Evolutionary conservation across 108 stramenopile genomes (phyloP), one percentile per base, ranked within the genome.

Genomic region (Aurantiochytrium sp.): DNA sequence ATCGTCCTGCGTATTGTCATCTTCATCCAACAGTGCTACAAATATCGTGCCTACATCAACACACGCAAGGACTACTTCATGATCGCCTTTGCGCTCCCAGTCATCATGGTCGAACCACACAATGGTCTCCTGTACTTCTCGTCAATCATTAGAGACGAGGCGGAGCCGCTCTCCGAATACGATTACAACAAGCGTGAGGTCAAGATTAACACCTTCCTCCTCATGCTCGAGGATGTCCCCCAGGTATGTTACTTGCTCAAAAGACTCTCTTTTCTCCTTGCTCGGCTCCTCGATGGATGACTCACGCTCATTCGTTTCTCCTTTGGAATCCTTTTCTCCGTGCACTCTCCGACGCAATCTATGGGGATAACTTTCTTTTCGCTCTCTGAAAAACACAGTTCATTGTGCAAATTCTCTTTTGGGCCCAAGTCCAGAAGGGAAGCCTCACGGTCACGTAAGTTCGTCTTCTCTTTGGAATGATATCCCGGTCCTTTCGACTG

Each of bases 391-490:
- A 23, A 19, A n/a, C 21, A 18, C 76, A 83, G 76, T 83, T 83
- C 51, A 83, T 83, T 23, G n/a, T 83, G 8, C 76, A 83, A 53
- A 53, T 83, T 45, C 45, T 83, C 76, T 83, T 83, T 83, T 47
- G 76, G 45, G 45, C 28, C 25, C 12, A 83, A 8, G 76, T 83
- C 2, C 0, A 47, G 49, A 47, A 83, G 49, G 76, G 76, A 12
- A 28, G 49, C n/a, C 51, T 83, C 49, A 83, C 76, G 1, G 76
- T 83, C 18, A 53, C 76, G 45, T 69, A 69, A 8, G 64, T 69
- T 42, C 4, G 35, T 35, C 35, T 69, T 8, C 64, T 28, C 25
- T 69, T 12, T 1, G 3, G 55, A 8, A 57, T 8, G 14, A 8
- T 4, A 18, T 42, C 42, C 25, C 21, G 25, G 2, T 18, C 64